Evolutionary conservation across 2,329 filamentous ascomycete species (phyloP), one percentile per base, ranked within the genome.

Genomic region (Coniochaeta sp.): DNA sequence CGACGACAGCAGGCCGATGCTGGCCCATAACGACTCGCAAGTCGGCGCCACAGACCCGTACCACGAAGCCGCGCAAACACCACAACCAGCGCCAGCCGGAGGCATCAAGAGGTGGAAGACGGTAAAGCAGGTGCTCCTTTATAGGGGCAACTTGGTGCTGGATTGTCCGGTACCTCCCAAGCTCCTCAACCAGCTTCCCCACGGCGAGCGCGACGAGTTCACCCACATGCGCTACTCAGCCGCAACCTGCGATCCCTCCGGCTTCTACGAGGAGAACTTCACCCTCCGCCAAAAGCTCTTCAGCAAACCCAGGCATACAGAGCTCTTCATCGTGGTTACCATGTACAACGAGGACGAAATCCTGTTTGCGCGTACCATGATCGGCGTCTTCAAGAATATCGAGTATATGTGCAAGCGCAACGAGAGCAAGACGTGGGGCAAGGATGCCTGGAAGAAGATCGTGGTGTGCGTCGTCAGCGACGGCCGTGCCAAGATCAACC

Each of bases 341-440:
- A 98, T 98, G 95, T 98, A 97, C 79, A 99, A 99, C 71, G 95
- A 99, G 71, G 93, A 99, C 73, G 95, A 99, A 68, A 88, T 98
- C 65, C 80, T 97, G 62, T 97, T 99, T 71, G 92, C 95, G 26
- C 87, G 95, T 47, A 98, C 95, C 4, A 91, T 99, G 91, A 90
- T 88, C 57, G 95, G 95, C 73, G 92, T 99, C 5, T 93, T 98
- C 81, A 98, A 99, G 79, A 99, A 99, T 73, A 91, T 99, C 66
- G 93, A 97, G 73, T 93, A 93, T 79, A 97, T 99, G 90, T 97
- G 95, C 75, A 91, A 90, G 62, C 86, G 93, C 57, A 91, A 88
- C 54, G 91, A 89, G 72, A 96, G 92, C 76, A 96, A 96, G 77
- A 98, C 93, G 0, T 99, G 95, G 95, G 95, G 95, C 65, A 95